Base-by-base conservation (phyloP, 2,329 filamentous ascomycete species). In the Diaporthe citrichinensis region DNA sequence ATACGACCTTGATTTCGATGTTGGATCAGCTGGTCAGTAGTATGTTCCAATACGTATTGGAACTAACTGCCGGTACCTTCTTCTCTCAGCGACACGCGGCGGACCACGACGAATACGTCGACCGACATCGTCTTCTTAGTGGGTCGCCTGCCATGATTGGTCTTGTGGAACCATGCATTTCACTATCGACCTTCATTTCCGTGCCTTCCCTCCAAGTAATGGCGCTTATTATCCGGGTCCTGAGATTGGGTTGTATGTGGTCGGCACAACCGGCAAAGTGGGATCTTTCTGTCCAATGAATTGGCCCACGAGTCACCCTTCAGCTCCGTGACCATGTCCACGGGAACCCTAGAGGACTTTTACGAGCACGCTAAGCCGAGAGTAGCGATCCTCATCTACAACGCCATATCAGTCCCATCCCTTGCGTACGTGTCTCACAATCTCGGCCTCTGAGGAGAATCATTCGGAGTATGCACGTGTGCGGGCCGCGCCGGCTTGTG, bases 211-310 rank as follows among this genome's bases (percentile, higher is more conserved):
- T 69, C 15, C 46, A 17, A 39, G 23, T 5, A 23, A 46, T 14
- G n/a, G 39, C 3, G 9, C n/a, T 23, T 7, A 4, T 41, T 55
- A 41, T 53, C 23, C 20, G 49, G 46, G 15, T 41, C 65, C 25
- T 55, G 49, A 41, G 65, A 68, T 53, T 68, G 65, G 49, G 46
- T n/a, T 23, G 65, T 20, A 23, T 49, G 65, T 46, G 25, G 34
- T 69, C 68, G 68, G 68, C 36, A 58, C 28, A 55, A 59, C 7
- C 68, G 68, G 68, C 68, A 71, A 10, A 23, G 15, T 20, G 39
- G 68, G 41, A 46, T 25, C n/a, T 31, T 59, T 49, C 53, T 71
- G 68, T 49, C 68, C 68, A 71, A 71, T 71, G 41, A 25, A 71
- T 46, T 4, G 68, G 17, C 68, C 68, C 68, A 71, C 68, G 68